Evolutionary conservation across 2,329 filamentous ascomycete species (phyloP).

Genomic region (Trichoderma koningii): DNA sequence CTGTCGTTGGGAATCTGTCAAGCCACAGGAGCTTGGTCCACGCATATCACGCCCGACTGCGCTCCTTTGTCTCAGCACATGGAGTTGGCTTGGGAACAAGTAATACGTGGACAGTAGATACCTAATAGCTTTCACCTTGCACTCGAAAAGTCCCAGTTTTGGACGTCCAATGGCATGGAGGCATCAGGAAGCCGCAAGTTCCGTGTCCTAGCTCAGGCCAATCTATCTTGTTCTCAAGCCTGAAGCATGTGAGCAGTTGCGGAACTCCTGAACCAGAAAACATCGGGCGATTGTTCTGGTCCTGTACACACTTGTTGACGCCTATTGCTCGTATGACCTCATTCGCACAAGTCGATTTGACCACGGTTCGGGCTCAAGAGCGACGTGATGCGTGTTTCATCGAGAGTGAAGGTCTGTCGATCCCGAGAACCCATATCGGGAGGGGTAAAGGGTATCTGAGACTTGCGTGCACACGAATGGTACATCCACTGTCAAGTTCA

Average conservation of each 20-base stretch:
- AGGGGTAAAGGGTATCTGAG: not conserved
- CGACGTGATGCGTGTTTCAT: not conserved
- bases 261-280: not conserved
- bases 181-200: not conserved
- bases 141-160: not conserved
- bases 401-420: not conserved
- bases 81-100: not conserved
- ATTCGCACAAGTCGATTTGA: not conserved
- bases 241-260: not conserved
- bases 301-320: not conserved
- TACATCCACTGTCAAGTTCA: too few species aligned
- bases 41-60: not conserved
- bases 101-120: conserved; percentile 13
- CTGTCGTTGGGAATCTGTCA: not conserved
- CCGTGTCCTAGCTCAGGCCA: not conserved
- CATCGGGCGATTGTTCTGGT: not conserved
- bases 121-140: conserved; percentile 4
- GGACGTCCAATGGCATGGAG: not conserved
- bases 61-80: conserved; percentile 15
- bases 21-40: not conserved
- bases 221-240: not conserved
- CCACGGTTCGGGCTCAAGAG: not conserved
- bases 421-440: not conserved
- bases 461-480: too few species aligned
- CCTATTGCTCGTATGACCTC: too few species aligned